Evolutionary conservation across 257 asterid species (phyloP), one percentile per base, ranked within the genome.

Genomic region (Vinca minor): DNA sequence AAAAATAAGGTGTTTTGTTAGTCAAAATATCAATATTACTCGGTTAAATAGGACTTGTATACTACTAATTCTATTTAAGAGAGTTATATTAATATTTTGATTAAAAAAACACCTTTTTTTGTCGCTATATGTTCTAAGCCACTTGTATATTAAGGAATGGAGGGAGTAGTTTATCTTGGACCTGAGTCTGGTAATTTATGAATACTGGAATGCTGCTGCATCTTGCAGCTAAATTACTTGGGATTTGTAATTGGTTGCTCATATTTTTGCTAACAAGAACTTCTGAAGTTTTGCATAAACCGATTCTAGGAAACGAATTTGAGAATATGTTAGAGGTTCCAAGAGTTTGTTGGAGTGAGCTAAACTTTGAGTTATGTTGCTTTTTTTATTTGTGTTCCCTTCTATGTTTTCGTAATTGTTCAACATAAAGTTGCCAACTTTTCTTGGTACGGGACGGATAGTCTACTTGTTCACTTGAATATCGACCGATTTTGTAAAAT

Each of bases 221-320:
- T 38, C 52, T 56, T 35, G 7, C 57, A 13, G 49, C 21, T 42
- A 10, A n/a, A 38, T 70, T 70, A 50, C 65, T 71, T 36, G n/a
- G n/a, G n/a, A n/a, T n/a, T n/a, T n/a, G n/a, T n/a, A 12, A 6
- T 47, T 18, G n/a, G 21, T 17, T n/a, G n/a, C n/a, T n/a, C n/a
- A n/a, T n/a, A n/a, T n/a, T n/a, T n/a, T n/a, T 61, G 67, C 54
- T 26, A n/a, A 10, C 60, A 60, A 14, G 47, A 59, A 25, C 26
- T 47, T 14, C 25, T 68, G 54, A 59, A 21, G 2, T 18, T n/a
- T n/a, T 17, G 11, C 3, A 23, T 47, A n/a, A 48, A 14, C 25
- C 10, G 26, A 23, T 28, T n/a, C 4, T 1, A n/a, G 21, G 41
- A 17, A 14, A n/a, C 15, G 25, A 14, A 29, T 55, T 55, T 15